A percentile compares a stretch with the other conserved stretches of the same genome.
Evolutionary conservation across 345 rosid genomes (phyloP).

Genomic region (Abelmoschus esculentus): DNA sequence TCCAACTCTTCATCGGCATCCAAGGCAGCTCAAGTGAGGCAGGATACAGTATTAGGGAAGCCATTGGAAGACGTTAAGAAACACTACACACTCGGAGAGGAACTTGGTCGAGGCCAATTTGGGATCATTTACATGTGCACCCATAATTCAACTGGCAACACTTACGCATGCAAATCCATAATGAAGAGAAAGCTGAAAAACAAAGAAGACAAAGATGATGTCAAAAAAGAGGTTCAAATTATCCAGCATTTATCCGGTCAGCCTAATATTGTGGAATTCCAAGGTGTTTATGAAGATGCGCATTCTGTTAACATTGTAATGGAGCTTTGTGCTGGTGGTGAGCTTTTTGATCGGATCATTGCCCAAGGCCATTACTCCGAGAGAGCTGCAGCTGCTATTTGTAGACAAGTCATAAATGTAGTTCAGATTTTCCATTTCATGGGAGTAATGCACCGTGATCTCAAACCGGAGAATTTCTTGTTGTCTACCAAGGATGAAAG

Average conservation of each 20-base stretch:
- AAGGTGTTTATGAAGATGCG: slow-evolving; percentile 28
- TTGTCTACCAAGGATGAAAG: slow-evolving; percentile 8
- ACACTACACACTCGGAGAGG: slow-evolving; percentile 23
- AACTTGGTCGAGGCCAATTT: slow-evolving; percentile 34
- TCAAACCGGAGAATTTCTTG: slow-evolving; percentile 12
- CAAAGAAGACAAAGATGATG: slow-evolving; percentile 26
- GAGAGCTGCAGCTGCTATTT: slow-evolving; percentile 11
- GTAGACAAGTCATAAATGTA: background rate
- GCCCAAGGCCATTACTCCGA: slow-evolving; percentile 12
- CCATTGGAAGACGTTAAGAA: slow-evolving; percentile 31
- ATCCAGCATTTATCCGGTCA: slow-evolving; percentile 36
- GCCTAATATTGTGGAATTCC: slow-evolving; percentile 31
- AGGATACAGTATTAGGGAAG: slow-evolving; percentile 17
- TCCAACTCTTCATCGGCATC: background rate
- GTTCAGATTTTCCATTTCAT: slow-evolving; percentile 10
- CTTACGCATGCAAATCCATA: slow-evolving; percentile 32
- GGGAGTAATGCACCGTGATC: slow-evolving; percentile 13
- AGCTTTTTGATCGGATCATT: slow-evolving; percentile 9
- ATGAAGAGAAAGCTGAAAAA: slow-evolving; percentile 20
- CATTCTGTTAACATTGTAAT: slow-evolving; percentile 27
- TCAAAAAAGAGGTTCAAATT: slow-evolving; percentile 30
- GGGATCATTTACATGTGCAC: slow-evolving; percentile 31
- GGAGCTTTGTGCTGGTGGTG: slow-evolving; percentile 28
- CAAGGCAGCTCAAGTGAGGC: background rate
- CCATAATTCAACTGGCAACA: slow-evolving; percentile 26